phyloP scores from a whole-genome alignment of 2,329 filamentous ascomycete species.

The Ceratocystis colombiana region DNA sequence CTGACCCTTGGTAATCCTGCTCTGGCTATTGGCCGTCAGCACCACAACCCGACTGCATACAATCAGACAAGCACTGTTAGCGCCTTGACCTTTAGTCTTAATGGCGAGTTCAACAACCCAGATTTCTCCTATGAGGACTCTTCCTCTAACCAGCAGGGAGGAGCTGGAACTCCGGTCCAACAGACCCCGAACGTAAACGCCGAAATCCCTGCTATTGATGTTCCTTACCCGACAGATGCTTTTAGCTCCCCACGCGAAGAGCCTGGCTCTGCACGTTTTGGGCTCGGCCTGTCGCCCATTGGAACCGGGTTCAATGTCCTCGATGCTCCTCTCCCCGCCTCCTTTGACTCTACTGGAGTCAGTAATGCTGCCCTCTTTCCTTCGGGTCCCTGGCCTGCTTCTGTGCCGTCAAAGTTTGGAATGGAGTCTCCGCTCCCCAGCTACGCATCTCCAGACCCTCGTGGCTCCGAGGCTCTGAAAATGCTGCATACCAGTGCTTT shows the following conservation, averaged over 20 bases:
- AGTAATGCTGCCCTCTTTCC: conserved; percentile 78
- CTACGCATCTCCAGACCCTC: conserved; percentile 43
- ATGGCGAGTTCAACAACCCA: conserved; percentile 35
- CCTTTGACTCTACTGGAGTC: conserved; percentile 91
- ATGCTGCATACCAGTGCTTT: conserved; percentile 57
- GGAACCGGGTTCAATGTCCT: conserved; percentile 72
- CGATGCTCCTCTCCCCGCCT: conserved; percentile 84
- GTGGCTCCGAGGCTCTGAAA: conserved; percentile 55
- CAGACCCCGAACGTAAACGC: conserved; percentile 49
- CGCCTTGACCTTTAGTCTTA: conserved; percentile 53
- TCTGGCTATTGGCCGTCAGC: conserved; percentile 44
- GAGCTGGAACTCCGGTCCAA: conserved; percentile 30
- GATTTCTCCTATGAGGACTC: conserved; percentile 37
- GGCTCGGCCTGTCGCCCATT: conserved; percentile 69
- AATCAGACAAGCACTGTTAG: conserved; percentile 53
- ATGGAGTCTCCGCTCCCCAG: conserved; percentile 76
- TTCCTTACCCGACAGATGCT: conserved; percentile 46
- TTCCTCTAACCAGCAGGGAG: conserved; percentile 25
- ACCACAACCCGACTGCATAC: conserved; percentile 33
- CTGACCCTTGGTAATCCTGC: conserved; percentile 52
- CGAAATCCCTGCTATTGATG: conserved; percentile 49
- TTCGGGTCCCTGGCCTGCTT: conserved; percentile 74
- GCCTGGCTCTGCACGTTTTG: conserved; percentile 36
- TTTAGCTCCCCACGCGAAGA: conserved; percentile 80
- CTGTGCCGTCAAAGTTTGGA: conserved; percentile 83